Evolutionary conservation across 305 asterid species (phyloP), one percentile per base, ranked within the genome.

Genomic region (Stenogyne calaminthoides): DNA sequence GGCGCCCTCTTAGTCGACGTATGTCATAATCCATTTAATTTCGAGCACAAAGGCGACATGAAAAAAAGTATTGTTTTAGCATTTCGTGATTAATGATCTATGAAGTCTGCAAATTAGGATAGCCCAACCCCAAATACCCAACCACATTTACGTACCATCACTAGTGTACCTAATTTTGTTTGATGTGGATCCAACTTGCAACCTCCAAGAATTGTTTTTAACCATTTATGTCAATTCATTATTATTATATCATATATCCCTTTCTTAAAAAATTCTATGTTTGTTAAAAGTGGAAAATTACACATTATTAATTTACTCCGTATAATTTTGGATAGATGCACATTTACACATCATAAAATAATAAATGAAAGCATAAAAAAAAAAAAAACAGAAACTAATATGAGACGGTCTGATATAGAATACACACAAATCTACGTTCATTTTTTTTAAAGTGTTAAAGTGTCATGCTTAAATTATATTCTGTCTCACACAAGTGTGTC

Each of bases 171-270:
- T 69, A 83, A 81, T 80, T 74, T 66, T 29, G 42, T 74, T 81
- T 78, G 82, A 80, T 81, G 77, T 75, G 87, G 86, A 85, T 80
- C 72, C 88, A 85, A 83, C 87, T 82, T 52, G 19, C 32, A 2
- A 58, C 15, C n/a, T 60, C 44, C 46, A 60, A 60, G 2, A 18
- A 56, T 22, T 9, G 9, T 5, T 20, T 20, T 55, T 57, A 9
- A 9, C 62, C 36, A 20, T 56, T 27, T 27, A 12, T 22, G 29
- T 47, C 55, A 47, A 18, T 25, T 25, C 2, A 25, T 25, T 25
- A 22, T 0, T n/a, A n/a, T 0, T 54, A 2, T 54, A 15, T 15
- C 7, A 15, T 14, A 5, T 4, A 46, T 46, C 52, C 18, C 52
- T 46, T 46, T 46, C 52, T 5, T 8, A 46, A 14, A 14, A 46